phyloP scores from a whole-genome alignment of 805 yeast genomes.

The Metschnikowia lachancei region DNA sequence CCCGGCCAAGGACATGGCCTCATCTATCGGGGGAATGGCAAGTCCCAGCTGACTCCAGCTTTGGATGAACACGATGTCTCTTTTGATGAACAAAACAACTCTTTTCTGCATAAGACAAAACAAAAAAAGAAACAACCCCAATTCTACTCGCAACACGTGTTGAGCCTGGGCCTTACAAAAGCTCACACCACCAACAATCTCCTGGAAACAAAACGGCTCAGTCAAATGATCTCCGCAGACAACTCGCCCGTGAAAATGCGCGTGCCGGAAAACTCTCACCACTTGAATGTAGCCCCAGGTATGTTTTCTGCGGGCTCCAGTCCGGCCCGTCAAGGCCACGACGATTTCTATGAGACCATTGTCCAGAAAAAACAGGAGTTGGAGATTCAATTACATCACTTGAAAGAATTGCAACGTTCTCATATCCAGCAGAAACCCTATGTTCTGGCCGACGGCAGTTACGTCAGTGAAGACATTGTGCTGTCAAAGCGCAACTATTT shows the following conservation, averaged over 20 bases:
- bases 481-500: constrained; percentile 33
- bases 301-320: constrained; percentile 1
- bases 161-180: constrained; percentile 18
- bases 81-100: constrained; percentile 13
- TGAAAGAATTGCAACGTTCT: constrained; percentile 29
- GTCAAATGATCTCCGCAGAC: constrained; percentile 18
- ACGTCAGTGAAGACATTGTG: constrained; percentile 34
- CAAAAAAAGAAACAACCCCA: constrained; percentile 7
- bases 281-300: neutral
- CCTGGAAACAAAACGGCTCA: constrained; percentile 14
- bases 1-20: constrained; percentile 12
- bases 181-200: constrained; percentile 15
- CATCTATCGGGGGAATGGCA: constrained; percentile 7
- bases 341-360: constrained; percentile 26
- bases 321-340: constrained; percentile 19
- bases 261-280: constrained; percentile 1
- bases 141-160: constrained; percentile 20
- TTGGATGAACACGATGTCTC: constrained; percentile 12
- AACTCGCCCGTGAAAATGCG: constrained; percentile 25
- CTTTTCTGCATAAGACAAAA: constrained; percentile 9
- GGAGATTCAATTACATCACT: constrained; percentile 37
- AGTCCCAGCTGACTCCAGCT: constrained; percentile 16
- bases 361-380: constrained; percentile 37
- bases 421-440: constrained; percentile 11
- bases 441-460: constrained; percentile 26